Conservation (phyloP, 129 eudicot species). For the Tanacetum coccineum region DNA sequence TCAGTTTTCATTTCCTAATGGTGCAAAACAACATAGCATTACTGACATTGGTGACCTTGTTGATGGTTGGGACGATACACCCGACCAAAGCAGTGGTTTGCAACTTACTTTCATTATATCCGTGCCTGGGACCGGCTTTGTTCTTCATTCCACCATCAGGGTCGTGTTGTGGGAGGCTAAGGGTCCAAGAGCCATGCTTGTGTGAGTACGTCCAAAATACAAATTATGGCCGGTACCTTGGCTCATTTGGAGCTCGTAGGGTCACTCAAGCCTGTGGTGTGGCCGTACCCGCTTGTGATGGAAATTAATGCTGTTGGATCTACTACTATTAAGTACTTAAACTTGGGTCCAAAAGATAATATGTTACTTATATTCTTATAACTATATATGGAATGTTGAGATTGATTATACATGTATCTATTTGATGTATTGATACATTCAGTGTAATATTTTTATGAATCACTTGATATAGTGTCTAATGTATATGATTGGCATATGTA, state of each 20-base stretch:
- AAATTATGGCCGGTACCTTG: constrained; percentile 17
- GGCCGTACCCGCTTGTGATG: constrained; percentile 20
- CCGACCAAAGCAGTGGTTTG: constrained; percentile 19
- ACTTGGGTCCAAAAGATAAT: background rate
- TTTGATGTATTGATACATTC: background rate
- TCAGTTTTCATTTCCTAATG: constrained; percentile 7
- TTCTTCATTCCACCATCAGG: constrained; percentile 33
- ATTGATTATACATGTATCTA: background rate
- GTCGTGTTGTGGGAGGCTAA: constrained; percentile 32
- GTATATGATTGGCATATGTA: no score
- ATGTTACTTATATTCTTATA: background rate
- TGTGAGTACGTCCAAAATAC: constrained; percentile 16
- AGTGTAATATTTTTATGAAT: background rate
- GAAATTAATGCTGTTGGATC: background rate
- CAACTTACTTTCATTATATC: constrained; percentile 21
- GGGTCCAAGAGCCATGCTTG: constrained; percentile 29
- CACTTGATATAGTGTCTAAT: no score
- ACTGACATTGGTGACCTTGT: constrained; percentile 6
- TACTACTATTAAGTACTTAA: background rate
- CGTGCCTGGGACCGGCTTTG: constrained; percentile 31
- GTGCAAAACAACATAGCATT: constrained; percentile 20
- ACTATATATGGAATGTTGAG: background rate
- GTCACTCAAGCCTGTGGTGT: constrained; percentile 29
- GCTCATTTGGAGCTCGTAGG: constrained; percentile 33
- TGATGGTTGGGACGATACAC: constrained; percentile 8